Evolutionary conservation across 805 yeast genomes (phyloP), one percentile per base, ranked within the genome.

Genomic region (Starmerella apicola): DNA sequence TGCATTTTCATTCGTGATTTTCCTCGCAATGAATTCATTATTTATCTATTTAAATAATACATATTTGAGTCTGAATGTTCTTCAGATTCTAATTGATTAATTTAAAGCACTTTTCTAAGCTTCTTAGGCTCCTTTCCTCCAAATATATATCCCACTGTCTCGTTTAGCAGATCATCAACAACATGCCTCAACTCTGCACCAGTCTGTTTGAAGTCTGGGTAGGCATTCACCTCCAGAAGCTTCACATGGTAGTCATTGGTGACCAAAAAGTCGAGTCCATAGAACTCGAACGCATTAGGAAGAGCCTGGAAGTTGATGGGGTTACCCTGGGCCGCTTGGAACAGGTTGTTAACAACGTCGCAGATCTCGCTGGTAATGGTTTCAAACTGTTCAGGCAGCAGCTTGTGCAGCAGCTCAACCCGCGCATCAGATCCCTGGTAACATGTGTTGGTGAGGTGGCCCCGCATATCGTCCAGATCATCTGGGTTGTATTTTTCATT

Each of bases 131-230:
- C 20, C 6, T 17, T 26, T 12, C 32, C 31, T 10, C 20, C 61
- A 25, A 78, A 72, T 8, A 70, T 65, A 7, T 60, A 57, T 3
- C 58, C 51, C 0, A 74, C 71, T 0, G 75, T 71, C 9, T 68
- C 68, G 21, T 70, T 75, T 52, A 86, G 81, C 32, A 86, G 63
- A 26, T 70, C 79, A 46, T 68, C 67, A 23, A 91, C 81, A 18
- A 84, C 53, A 2, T 51, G 64, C 53, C 79, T 81, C 51, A 88
- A 64, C 6, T 71, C 79, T 13, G 64, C 71, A 15, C 98, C 98
- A 0, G 97, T 91, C 61, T 91, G 98, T 54, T 84, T 85, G 63
- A 91, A 91, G 56, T 91, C 98, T 1, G 98, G 98, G 55, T 79
- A 91, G 13, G 97, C 78, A 54, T 91, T 91, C 33, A 85, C 82